Conservation (phyloP, 495 filamentous ascomycete species). For the Apodospora peruviana region DNA sequence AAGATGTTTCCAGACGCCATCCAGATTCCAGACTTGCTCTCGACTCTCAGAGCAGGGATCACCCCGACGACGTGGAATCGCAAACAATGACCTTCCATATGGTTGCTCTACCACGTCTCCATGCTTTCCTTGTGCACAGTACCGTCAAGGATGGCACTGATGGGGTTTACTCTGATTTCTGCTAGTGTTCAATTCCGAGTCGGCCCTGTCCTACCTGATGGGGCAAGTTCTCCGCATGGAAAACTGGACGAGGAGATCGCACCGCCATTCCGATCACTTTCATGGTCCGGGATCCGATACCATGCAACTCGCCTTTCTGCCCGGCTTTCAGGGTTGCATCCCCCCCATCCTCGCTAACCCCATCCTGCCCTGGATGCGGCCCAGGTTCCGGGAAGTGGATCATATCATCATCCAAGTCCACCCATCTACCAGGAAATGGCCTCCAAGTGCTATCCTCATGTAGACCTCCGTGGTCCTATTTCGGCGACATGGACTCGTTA, state of each 20-base stretch:
- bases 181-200: too few relatives aligned
- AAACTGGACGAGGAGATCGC: constrained; percentile 5
- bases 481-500: constrained; percentile 9
- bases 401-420: background rate
- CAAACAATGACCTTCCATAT: too few relatives aligned
- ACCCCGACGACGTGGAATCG: too few relatives aligned
- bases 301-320: background rate
- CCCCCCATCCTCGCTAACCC: constrained; percentile 2
- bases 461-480: constrained; percentile 5
- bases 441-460: background rate
- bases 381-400: constrained; percentile 14
- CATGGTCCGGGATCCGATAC: background rate
- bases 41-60: too few relatives aligned
- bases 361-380: constrained; percentile 5
- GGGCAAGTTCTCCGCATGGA: background rate
- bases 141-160: too few relatives aligned
- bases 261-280: constrained; percentile 12
- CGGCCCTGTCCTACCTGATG: too few relatives aligned
- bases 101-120: too few relatives aligned
- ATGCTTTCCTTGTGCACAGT: too few relatives aligned
- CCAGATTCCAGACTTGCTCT: too few relatives aligned
- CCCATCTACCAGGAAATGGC: background rate
- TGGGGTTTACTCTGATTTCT: too few relatives aligned
- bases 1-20: too few relatives aligned
- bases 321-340: constrained; percentile 3